These are phyloP conservation scores for Cadophora luteo-olivacea DNA, from an alignment of 2,329 filamentous ascomycete species.

Conservation along the genomic window DNA sequence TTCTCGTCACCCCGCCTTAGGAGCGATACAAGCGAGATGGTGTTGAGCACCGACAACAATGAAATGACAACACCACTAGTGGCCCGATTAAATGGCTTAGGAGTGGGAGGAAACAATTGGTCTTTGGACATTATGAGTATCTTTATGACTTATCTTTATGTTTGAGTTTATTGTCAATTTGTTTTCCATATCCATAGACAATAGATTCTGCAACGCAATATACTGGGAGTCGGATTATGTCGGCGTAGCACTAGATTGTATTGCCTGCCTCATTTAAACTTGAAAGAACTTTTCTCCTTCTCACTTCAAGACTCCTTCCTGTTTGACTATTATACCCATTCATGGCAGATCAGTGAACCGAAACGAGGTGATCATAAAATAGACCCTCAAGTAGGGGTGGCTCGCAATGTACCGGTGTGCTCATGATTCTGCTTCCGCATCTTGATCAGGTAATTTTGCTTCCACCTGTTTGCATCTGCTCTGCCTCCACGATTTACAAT, in stretches of 20 bases:
- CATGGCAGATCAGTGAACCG: too few species aligned
- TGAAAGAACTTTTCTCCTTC: too few species aligned
- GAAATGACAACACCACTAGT: too few species aligned
- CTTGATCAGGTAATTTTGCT: not conserved
- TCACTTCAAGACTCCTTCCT: too few species aligned
- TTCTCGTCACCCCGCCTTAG: not conserved
- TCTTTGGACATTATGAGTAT: not conserved
- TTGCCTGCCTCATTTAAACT: not conserved
- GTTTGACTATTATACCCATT: too few species aligned
- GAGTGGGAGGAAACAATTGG: too few species aligned
- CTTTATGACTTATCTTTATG: conserved; percentile 7
- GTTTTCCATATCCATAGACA: not conserved
- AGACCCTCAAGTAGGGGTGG: too few species aligned
- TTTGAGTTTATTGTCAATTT: not conserved
- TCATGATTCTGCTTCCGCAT: not conserved
- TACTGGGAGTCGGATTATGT: not conserved
- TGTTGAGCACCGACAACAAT: not conserved
- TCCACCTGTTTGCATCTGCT: not conserved
- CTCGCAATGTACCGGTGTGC: not conserved
- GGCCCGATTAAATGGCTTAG: too few species aligned
- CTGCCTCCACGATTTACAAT: not conserved
- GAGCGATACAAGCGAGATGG: not conserved
- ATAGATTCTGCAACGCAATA: not conserved
- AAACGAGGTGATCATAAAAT: too few species aligned
- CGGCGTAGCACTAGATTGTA: not conserved